A percentile compares a stretch with the other conserved stretches of the same genome.
These are phyloP conservation scores for Pichia sp. DNA, from an alignment of 1,139 yeast genomes.

Conservation along the genomic window DNA sequence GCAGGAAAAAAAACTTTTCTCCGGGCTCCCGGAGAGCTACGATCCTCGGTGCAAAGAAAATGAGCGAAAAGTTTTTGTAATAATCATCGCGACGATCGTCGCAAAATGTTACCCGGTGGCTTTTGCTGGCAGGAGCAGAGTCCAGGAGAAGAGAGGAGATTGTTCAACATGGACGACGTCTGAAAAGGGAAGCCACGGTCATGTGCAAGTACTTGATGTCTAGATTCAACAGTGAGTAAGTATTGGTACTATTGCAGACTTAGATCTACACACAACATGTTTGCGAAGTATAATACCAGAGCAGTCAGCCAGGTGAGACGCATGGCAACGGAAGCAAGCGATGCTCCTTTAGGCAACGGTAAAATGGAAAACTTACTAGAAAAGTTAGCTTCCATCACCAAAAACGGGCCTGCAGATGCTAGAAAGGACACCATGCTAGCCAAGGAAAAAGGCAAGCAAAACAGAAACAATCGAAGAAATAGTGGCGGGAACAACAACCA, in stretches of 20 bases:
- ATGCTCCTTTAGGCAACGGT: neutral
- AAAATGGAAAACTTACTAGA: constrained; percentile 10
- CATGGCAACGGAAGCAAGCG: constrained; percentile 12
- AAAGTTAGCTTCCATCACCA: constrained; percentile 14
- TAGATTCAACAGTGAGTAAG: too few species aligned
- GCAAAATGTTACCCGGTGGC: neutral
- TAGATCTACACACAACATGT: constrained; percentile 6
- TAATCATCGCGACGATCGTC: neutral
- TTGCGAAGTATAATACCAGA: constrained; percentile 2
- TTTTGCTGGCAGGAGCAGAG: neutral
- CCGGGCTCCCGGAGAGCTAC: neutral
- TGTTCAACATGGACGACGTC: neutral
- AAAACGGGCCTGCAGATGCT: neutral
- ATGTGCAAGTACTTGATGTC: too few species aligned
- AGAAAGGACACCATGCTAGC: neutral
- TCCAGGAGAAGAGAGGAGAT: neutral
- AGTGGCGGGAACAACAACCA: neutral
- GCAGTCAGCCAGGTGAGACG: constrained; percentile 1
- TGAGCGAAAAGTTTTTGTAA: too few species aligned
- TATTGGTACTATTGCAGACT: too few species aligned
- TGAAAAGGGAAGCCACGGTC: constrained; percentile 1
- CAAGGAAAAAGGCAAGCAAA: neutral
- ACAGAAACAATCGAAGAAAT: neutral
- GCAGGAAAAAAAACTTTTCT: neutral
- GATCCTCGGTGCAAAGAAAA: neutral